A percentile compares a stretch with the other conserved stretches of the same genome.
phyloP scores from a whole-genome alignment of 176 grass and related monocot species.

The Zoysia pacifica region DNA sequence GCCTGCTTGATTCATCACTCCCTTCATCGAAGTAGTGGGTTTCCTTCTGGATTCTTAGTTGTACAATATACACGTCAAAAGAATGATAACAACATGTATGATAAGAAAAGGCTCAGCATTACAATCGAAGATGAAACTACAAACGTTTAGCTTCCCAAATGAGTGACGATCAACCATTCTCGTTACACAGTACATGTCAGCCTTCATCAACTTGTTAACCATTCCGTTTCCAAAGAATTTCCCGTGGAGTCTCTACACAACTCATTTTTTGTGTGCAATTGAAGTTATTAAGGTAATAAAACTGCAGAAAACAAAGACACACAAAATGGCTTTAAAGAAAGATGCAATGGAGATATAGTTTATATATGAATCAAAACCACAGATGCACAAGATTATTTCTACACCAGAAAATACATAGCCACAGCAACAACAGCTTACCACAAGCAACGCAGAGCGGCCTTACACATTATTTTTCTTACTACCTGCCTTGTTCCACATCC shows the following conservation, averaged over 20 bases:
- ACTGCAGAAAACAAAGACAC: neutral
- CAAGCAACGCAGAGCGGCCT: neutral
- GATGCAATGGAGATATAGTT: too few species aligned
- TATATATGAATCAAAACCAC: too few species aligned
- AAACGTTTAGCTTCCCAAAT: neutral
- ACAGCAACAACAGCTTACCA: neutral
- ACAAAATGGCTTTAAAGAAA: neutral
- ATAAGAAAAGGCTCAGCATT: neutral
- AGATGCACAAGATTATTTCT: too few species aligned
- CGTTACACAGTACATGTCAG: neutral
- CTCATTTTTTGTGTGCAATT: neutral
- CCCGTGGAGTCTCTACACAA: neutral
- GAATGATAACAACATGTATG: neutral
- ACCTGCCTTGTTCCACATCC: neutral
- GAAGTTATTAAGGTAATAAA: slow-evolving; percentile 2
- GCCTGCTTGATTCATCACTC: neutral
- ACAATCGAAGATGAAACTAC: neutral
- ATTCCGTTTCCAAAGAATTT: neutral
- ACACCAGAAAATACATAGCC: too few species aligned
- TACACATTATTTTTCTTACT: neutral
- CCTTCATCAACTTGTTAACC: neutral
- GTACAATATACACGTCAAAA: neutral
- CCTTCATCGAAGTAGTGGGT: neutral
- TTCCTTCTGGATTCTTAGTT: neutral
- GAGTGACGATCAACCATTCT: too few species aligned